A percentile compares a stretch with the other conserved stretches of the same genome.
Conservation (phyloP, 805 yeast genomes). For the Nematodospora valgi region DNA sequence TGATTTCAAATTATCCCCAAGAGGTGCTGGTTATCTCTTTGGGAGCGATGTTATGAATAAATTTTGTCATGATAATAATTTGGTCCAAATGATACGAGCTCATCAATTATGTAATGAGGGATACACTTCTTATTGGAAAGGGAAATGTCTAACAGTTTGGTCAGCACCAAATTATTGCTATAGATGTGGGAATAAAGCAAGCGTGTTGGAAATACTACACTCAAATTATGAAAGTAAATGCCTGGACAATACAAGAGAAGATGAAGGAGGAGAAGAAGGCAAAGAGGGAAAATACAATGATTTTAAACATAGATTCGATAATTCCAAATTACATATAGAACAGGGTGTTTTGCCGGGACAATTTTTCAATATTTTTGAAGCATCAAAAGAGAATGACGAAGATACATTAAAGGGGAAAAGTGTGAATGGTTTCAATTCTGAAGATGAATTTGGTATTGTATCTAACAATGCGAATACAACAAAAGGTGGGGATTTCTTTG, state of each 20-base stretch:
- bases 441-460: constrained; percentile 10
- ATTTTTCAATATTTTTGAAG: constrained; percentile 91
- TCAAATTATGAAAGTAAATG: constrained; percentile 37
- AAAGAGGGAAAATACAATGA: constrained; percentile 7
- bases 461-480: constrained; percentile 16
- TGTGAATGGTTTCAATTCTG: constrained; percentile 30
- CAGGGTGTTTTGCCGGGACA: constrained; percentile 46
- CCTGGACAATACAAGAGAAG: neutral
- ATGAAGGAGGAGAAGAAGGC: constrained; percentile 4
- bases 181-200: constrained; percentile 94
- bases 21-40: constrained; percentile 98
- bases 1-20: constrained; percentile 84
- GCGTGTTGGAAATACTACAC: constrained; percentile 80
- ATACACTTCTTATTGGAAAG: constrained; percentile 85
- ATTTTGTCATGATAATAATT: constrained; percentile 71
- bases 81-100: constrained; percentile 84
- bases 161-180: constrained; percentile 98
- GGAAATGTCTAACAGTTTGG: constrained; percentile 95
- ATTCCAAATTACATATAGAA: constrained; percentile 5
- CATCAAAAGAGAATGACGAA: constrained; percentile 88
- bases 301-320: constrained; percentile 7
- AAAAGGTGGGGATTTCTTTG: constrained; percentile 18
- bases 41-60: constrained; percentile 88
- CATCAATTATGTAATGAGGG: constrained; percentile 98
- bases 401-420: constrained; percentile 43